These are phyloP conservation scores for Helenozyma baotianmanensis DNA, from an alignment of 805 yeast genomes.

Conservation along the genomic window DNA sequence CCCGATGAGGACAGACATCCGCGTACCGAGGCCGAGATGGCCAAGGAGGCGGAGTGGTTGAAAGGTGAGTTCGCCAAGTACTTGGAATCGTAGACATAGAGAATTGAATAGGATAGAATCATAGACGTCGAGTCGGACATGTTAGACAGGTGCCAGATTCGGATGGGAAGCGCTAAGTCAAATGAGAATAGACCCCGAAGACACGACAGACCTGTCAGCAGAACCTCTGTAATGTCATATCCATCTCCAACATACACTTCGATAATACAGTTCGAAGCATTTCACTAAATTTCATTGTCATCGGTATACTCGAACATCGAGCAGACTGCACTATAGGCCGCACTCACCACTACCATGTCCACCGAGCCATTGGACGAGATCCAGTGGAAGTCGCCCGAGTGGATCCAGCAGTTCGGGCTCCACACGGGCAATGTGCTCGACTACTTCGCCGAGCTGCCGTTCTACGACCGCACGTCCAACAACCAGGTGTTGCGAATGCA, in stretches of 20 bases:
- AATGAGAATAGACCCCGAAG: background rate
- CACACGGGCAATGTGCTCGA: constrained; percentile 88
- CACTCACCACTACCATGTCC: constrained; percentile 14
- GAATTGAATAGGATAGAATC: too few relatives aligned
- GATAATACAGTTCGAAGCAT: too few relatives aligned
- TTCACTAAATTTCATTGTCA: too few relatives aligned
- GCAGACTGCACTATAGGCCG: too few relatives aligned
- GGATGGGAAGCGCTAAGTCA: too few relatives aligned
- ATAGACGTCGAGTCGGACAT: too few relatives aligned
- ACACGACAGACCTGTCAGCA: too few relatives aligned
- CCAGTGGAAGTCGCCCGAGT: constrained; percentile 97
- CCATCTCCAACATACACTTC: too few relatives aligned
- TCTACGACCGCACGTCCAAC: constrained; percentile 88
- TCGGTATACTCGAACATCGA: too few relatives aligned
- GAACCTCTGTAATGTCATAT: too few relatives aligned
- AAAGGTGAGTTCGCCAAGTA: constrained; percentile 35
- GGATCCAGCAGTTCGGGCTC: constrained; percentile 87
- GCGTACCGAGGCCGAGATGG: constrained; percentile 64
- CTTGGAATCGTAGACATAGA: background rate
- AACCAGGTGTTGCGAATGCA: constrained; percentile 96
- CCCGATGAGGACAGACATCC: constrained; percentile 51
- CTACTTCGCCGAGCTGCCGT: constrained; percentile 90
- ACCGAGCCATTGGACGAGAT: constrained; percentile 66
- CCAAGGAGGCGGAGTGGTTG: constrained; percentile 59
- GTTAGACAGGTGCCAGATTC: too few relatives aligned